Conservation (phyloP, 192 early-diverging fungal genomes). For the Coemansia asiatica region DNA sequence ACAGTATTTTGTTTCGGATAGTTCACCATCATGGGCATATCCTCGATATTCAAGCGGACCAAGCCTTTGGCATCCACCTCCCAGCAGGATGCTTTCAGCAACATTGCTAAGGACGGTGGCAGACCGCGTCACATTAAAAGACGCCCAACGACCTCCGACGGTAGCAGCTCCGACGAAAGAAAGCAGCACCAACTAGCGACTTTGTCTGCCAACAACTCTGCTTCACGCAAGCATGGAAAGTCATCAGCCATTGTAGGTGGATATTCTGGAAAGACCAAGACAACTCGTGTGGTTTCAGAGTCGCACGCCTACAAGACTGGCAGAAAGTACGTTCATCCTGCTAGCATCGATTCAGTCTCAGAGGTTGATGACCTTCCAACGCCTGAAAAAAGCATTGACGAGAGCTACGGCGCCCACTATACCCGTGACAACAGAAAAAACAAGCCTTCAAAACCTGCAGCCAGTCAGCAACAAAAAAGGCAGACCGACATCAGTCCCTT, state of each 20-base stretch:
- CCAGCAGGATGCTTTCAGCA: neutral
- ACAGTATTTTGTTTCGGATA: too few relatives aligned
- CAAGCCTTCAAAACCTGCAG: neutral
- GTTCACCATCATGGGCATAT: conserved; percentile 48
- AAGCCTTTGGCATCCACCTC: conserved; percentile 20
- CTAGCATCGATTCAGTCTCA: conserved; percentile 4
- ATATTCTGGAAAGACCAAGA: neutral
- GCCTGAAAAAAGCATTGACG: conserved; percentile 32
- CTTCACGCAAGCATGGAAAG: neutral
- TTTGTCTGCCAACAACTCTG: neutral
- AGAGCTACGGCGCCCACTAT: conserved; percentile 5
- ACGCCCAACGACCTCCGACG: conserved; percentile 21
- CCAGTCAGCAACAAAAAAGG: neutral
- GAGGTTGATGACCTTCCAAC: conserved; percentile 28
- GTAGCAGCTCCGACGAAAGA: conserved; percentile 5
- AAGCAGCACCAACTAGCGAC: conserved; percentile 1
- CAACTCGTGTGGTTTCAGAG: neutral
- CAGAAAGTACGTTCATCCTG: conserved; percentile 9
- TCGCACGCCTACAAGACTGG: neutral
- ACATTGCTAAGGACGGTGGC: conserved; percentile 8
- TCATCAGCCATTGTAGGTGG: neutral
- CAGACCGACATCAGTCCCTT: conserved; percentile 15
- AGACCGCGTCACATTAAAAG: conserved; percentile 28
- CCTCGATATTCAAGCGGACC: conserved; percentile 50
- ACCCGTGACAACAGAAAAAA: conserved; percentile 8